A percentile compares a stretch with the other conserved stretches of the same genome.
phyloP scores from a whole-genome alignment of 208 protist species.

The Lotmaria passim region DNA sequence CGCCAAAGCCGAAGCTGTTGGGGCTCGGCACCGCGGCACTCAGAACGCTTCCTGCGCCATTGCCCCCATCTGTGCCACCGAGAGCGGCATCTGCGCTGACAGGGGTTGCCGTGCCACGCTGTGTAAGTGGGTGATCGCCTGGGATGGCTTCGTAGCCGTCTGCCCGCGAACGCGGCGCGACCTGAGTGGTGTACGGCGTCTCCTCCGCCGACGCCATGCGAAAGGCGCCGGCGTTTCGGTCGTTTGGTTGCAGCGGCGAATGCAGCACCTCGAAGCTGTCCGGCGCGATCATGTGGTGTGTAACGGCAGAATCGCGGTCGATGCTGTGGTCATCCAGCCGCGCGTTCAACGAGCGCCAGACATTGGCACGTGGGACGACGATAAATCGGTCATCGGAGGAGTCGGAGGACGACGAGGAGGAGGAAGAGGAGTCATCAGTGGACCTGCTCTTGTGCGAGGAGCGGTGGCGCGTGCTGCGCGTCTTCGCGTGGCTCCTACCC shows the following conservation, averaged over 20 bases:
- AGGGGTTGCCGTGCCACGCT: neutral
- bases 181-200: neutral
- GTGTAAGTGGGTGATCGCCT: constrained; percentile 9
- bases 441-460: constrained; percentile 1
- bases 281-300: constrained; percentile 10
- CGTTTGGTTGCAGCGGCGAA: constrained; percentile 23
- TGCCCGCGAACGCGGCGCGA: neutral
- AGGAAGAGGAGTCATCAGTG: constrained; percentile 27
- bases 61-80: neutral
- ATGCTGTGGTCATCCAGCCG: constrained; percentile 21
- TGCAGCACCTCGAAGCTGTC: constrained; percentile 4
- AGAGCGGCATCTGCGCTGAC: neutral
- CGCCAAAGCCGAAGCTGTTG: neutral
- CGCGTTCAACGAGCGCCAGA: constrained; percentile 70
- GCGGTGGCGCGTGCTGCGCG: constrained; percentile 18
- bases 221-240: neutral
- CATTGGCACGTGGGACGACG: constrained; percentile 63
- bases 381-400: constrained; percentile 58
- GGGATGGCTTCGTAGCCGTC: constrained; percentile 14
- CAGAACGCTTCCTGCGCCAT: neutral
- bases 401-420: constrained; percentile 42
- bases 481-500: constrained; percentile 12
- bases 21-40: neutral
- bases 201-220: neutral
- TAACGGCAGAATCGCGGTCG: constrained; percentile 15